These are phyloP conservation scores for Protea cynaroides DNA, from an alignment of 164 flowering plant species.

Conservation along the genomic window DNA sequence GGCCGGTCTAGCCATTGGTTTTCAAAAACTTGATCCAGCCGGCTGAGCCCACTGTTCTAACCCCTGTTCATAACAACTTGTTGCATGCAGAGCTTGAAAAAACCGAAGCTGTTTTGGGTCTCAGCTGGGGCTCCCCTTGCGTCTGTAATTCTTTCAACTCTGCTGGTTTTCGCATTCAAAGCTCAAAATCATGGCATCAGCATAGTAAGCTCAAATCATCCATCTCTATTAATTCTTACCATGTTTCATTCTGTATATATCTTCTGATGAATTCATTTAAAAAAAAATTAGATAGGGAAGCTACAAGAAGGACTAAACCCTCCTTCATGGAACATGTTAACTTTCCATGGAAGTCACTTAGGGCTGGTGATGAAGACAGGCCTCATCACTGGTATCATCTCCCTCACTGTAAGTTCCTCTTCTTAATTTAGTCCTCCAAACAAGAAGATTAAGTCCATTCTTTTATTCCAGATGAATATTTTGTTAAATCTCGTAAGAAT, in stretches of 20 bases:
- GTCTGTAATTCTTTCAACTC: constrained; percentile 73
- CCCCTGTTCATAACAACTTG: no score
- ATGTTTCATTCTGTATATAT: no score
- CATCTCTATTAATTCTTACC: not conserved
- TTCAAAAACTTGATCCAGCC: no score
- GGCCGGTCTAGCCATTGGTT: no score
- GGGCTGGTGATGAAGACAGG: constrained; percentile 77
- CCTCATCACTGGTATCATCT: constrained; percentile 77
- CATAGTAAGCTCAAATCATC: constrained; percentile 39
- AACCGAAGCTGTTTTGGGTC: constrained; percentile 86
- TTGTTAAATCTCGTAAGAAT: constrained; percentile 4
- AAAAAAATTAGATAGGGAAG: constrained; percentile 61
- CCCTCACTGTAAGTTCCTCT: constrained; percentile 71
- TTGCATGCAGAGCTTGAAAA: constrained; percentile 54
- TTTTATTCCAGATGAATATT: constrained; percentile 20
- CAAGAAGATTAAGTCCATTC: constrained; percentile 10
- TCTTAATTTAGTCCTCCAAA: not conserved
- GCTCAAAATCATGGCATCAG: constrained; percentile 71
- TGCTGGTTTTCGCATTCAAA: constrained; percentile 70
- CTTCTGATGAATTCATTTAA: not conserved
- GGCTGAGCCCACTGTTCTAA: no score
- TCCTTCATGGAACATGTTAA: constrained; percentile 76
- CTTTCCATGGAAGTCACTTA: constrained; percentile 48
- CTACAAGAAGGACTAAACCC: constrained; percentile 81
- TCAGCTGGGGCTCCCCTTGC: constrained; percentile 92